Evolutionary conservation across 2,329 filamentous ascomycete genomes (phyloP).

Genomic region (Pseudopithomyces chartarum): DNA sequence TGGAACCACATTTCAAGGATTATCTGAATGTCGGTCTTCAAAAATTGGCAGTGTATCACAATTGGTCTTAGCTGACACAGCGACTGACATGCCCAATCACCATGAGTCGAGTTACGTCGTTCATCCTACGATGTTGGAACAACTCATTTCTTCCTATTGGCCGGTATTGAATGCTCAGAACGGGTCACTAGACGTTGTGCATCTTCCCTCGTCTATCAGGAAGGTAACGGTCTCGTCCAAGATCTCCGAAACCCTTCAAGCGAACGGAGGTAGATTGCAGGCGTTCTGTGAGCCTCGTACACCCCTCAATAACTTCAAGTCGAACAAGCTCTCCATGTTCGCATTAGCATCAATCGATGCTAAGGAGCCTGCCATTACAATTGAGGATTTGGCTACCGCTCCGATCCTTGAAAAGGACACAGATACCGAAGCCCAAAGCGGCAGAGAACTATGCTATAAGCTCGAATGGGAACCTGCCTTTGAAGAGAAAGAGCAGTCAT

Average conservation of each 20-base stretch:
- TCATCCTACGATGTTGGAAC: conserved; percentile 34
- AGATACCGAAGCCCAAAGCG: conserved; percentile 5
- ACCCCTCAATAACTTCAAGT: conserved; percentile 11
- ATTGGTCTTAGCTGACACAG: conserved; percentile 23
- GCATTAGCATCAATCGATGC: conserved; percentile 13
- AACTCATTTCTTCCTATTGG: conserved; percentile 35
- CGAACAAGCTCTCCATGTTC: conserved; percentile 30
- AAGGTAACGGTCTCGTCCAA: conserved; percentile 25
- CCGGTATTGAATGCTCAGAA: conserved; percentile 24
- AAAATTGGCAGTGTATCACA: conserved; percentile 30
- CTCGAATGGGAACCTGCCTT: conserved; percentile 26
- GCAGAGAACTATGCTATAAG: conserved; percentile 37
- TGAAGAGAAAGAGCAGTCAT: neutral
- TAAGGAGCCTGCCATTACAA: conserved; percentile 20
- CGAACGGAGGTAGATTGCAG: conserved; percentile 13
- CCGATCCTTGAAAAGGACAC: conserved; percentile 23
- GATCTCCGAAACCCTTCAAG: conserved; percentile 6
- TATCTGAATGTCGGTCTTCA: conserved; percentile 53
- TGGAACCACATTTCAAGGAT: conserved; percentile 58
- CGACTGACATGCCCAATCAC: conserved; percentile 32
- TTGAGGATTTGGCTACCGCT: conserved; percentile 28
- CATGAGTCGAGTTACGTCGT: conserved; percentile 30
- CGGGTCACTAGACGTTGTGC: conserved; percentile 16
- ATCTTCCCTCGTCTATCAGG: conserved; percentile 31
- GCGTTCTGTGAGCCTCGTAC: conserved; percentile 19